Conservation (phyloP, 768 basidiomycete species). For the Amanita polypyramis region DNA sequence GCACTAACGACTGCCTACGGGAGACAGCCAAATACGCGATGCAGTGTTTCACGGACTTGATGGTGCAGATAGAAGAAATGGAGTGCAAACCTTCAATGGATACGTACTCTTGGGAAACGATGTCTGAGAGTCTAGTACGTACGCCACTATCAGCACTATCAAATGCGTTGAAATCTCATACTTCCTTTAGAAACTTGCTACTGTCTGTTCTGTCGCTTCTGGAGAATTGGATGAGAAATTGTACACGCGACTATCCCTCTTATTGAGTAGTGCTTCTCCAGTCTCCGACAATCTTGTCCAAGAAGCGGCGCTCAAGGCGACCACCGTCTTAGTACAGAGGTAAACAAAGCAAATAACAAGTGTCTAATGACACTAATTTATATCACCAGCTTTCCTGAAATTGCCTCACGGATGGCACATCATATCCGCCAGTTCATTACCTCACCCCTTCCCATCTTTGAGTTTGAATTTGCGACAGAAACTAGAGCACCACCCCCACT, state of each 20-base stretch:
- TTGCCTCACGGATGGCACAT: constrained; percentile 61
- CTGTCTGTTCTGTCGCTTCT: constrained; percentile 68
- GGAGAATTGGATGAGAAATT: constrained; percentile 60
- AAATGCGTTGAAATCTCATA: background rate
- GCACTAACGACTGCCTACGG: constrained; percentile 30
- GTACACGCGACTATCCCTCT: constrained; percentile 54
- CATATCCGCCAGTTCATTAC: constrained; percentile 85
- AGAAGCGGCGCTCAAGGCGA: constrained; percentile 82
- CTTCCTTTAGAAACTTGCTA: constrained; percentile 63
- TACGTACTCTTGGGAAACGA: constrained; percentile 88
- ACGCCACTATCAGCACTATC: background rate
- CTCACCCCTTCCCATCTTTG: constrained; percentile 79
- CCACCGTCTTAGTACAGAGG: constrained; percentile 79
- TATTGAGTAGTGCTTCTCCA: constrained; percentile 75
- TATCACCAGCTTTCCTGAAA: constrained; percentile 60
- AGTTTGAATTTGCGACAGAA: constrained; percentile 71
- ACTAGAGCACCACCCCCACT: constrained; percentile 69
- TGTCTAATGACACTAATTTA: background rate
- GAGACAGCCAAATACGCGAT: constrained; percentile 49
- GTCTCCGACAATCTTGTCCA: constrained; percentile 78
- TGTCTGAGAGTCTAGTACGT: constrained; percentile 80
- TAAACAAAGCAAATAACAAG: constrained; percentile 18
- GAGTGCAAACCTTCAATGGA: constrained; percentile 70
- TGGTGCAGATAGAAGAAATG: constrained; percentile 75
- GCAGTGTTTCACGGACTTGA: constrained; percentile 69